These are phyloP conservation scores for Marasmius sp. DNA, from an alignment of 1,284 basidiomycete species.

Conservation along the genomic window DNA sequence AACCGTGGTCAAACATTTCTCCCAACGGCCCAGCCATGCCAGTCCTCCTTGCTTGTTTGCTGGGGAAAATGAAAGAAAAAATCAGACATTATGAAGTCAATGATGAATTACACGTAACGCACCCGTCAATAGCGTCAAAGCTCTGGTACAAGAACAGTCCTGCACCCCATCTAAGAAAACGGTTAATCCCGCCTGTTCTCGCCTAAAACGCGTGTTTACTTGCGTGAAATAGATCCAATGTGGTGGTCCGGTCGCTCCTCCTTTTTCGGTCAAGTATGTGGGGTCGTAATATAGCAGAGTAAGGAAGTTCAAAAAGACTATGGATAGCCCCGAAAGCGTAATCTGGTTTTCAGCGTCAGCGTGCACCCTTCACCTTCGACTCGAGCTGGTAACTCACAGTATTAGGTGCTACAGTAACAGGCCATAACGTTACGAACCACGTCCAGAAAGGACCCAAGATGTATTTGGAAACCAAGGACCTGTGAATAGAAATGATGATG, in stretches of 20 bases:
- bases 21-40: constrained; percentile 96
- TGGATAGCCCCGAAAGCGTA: constrained; percentile 78
- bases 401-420: constrained; percentile 88
- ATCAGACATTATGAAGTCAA: constrained; percentile 1
- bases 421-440: constrained; percentile 92
- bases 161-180: constrained; percentile 69
- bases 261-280: constrained; percentile 66
- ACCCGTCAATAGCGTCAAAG: constrained; percentile 88
- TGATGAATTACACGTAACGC: constrained; percentile 19
- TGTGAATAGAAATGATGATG: constrained; percentile 24
- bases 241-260: constrained; percentile 64
- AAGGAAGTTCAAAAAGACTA: constrained; percentile 84
- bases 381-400: constrained; percentile 51
- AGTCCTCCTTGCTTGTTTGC: constrained; percentile 92
- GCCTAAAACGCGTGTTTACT: constrained; percentile 25
- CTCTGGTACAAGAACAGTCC: constrained; percentile 94
- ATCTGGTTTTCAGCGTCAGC: constrained; percentile 49
- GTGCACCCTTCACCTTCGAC: neutral
- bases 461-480: constrained; percentile 77
- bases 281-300: constrained; percentile 86
- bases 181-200: neutral
- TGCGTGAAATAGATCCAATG: constrained; percentile 87
- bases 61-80: constrained; percentile 28
- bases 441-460: constrained; percentile 93
- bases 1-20: constrained; percentile 96